Base-by-base conservation (phyloP, 805 yeast genomes). In the Tetrapisispora fleetii region DNA sequence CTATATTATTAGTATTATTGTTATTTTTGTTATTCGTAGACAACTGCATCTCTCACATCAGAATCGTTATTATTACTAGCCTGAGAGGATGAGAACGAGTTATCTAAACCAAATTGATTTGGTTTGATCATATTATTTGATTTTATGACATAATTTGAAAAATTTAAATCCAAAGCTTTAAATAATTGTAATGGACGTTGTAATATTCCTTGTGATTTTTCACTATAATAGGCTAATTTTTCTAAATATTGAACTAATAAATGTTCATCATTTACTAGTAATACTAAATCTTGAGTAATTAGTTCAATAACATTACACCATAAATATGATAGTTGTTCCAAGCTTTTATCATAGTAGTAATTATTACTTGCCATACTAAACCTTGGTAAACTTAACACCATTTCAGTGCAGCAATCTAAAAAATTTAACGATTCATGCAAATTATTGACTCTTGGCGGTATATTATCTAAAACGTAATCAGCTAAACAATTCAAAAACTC, bases 281-380 rank as follows among this genome's bases (percentile, higher is more conserved):
- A 49, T 18, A 50, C 48, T 18, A 54, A 27, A 47, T 60, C 63
- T 22, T 54, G 53, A 9, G 61, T 52, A n/a, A 59, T 48, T 38
- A 60, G 58, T 43, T 60, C 58, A 37, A 63, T 58, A 18, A 62
- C 58, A 19, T 63, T 57, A 42, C 58, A 57, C 67, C 67, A 65
- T 19, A 64, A 55, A 42, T 53, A 58, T 24, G 67, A 59, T 21
- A 66, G 37, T 51, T 66, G 68, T 48, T 66, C 69, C 45, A 63
- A 50, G 48, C 68, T 62, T 52, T 62, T 63, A 49, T 64, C 66
- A 45, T 63, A 64, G 49, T 64, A 66, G 50, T 66, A 66, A 47
- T 66, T 66, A 50, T 66, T 65, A 49, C 63, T 57, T 43, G 64
- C 62, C 21, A 64, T 51, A 33, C 56, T 54, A 47, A 66, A 64